Base-by-base conservation (phyloP, 2,329 filamentous ascomycete genomes). In the Colletotrichum magnum region DNA sequence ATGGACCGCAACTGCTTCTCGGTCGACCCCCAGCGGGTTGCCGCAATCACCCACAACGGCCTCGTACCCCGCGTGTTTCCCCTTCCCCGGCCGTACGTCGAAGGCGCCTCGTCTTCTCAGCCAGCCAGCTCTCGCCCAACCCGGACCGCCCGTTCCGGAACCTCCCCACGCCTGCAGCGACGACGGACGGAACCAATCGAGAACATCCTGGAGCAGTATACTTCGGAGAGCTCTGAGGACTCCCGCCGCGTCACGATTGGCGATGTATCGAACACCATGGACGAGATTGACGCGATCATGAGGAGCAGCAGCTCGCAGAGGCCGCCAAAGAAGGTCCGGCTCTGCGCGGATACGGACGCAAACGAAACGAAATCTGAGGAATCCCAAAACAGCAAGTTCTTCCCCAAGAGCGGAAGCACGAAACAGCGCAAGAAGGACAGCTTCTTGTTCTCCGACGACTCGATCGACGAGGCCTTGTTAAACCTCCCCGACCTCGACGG, bases 1-100 rank as follows among this genome's bases (percentile, higher is more conserved):
- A 90, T 90, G 88, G 87, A 90, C 59, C 81, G 86, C 47, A 90
- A 90, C 70, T 89, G 87, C 75, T 90, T 90, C 73, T 79, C 83
- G 15, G 81, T 88, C 13, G 85, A 90, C 67, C 79, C 83, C 15
- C 76, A 84, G 32, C 80, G 83, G 69, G 79, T 87, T 68, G 80
- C 84, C n/a, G 80, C 79, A 62, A 78, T 87, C 64, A 87, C 86
- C 0, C 79, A 83, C 26, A 84, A 84, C 64, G 87, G 84, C 4
- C 75, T 85, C 41, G 84, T 84, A 5, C 86, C 88, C 2, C 83
- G 88, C 1, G 87, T 90, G 0, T 90, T 88, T 68, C 88, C 88
- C 3, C 79, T 90, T 7, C 88, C 88, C 0, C 80, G 88, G 48
- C 88, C 88, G 1, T 90, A 90, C 71, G 72, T 89, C 26, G 82